Conservation (phyloP, 2,329 filamentous ascomycete species). For the Aspergillus sp. region DNA sequence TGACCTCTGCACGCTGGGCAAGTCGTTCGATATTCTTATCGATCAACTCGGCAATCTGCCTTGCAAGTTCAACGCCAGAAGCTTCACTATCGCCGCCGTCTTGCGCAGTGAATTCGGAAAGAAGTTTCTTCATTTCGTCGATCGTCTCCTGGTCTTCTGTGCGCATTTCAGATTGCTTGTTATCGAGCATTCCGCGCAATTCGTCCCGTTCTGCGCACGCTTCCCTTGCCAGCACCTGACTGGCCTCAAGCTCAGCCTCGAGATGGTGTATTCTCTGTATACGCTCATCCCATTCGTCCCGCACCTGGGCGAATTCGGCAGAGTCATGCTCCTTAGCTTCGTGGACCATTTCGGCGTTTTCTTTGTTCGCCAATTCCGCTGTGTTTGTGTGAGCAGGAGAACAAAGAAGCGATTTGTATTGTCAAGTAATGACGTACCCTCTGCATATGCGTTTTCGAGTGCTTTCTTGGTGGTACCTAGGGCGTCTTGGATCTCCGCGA, state of each 20-base stretch:
- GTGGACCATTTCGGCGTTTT: constrained; percentile 32
- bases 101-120: constrained; percentile 34
- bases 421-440: constrained; percentile 22
- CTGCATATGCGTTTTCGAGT: constrained; percentile 30
- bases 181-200: constrained; percentile 32
- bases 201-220: constrained; percentile 34
- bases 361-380: constrained; percentile 32
- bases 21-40: constrained; percentile 47
- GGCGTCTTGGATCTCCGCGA: constrained; percentile 32
- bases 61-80: constrained; percentile 28
- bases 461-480: constrained; percentile 30
- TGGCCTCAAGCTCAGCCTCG: constrained; percentile 34
- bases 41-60: constrained; percentile 46
- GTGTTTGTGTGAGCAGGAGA: constrained; percentile 14
- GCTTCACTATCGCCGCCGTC: constrained; percentile 29
- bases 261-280: constrained; percentile 30
- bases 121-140: constrained; percentile 35
- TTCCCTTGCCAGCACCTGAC: constrained; percentile 31
- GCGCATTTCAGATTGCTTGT: constrained; percentile 32
- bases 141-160: constrained; percentile 36
- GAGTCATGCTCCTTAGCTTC: constrained; percentile 31
- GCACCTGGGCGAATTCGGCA: constrained; percentile 27
- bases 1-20: constrained; percentile 38
- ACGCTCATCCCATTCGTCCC: constrained; percentile 28
- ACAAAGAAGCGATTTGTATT: neutral